Base-by-base conservation (phyloP, 345 rosid species). In the Geranium brycei region DNA sequence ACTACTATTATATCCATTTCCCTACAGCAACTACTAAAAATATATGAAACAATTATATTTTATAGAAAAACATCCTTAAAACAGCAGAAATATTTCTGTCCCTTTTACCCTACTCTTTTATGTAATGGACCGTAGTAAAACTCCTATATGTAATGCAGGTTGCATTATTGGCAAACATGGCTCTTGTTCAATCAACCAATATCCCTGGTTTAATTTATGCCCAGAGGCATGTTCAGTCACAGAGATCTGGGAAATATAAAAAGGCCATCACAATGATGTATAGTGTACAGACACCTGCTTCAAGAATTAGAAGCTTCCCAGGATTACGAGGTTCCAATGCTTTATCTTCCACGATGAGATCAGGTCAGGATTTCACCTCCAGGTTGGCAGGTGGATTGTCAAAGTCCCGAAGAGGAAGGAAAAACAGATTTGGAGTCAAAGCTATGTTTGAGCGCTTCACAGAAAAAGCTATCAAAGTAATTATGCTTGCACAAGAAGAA, bases 391-490 rank as follows among this genome's bases (percentile, higher is more conserved):
- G 59, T 68, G 4, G 77, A 8, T 57, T 73, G 30, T 80, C 82
- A 35, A 47, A 47, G 53, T 60, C 81, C 1, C 73, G 81, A 56
- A 81, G 72, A 63, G 82, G 69, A 51, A 88, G 64, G 69, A 81
- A 77, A 65, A 75, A 79, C 64, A 69, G 87, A 32, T 74, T 70
- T 74, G 81, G 73, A 4, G 62, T 83, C 31, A 83, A 77, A 71
- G 96, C 97, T 51, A 87, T 93, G 99, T 90, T 90, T 69, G 96
- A 93, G 81, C 83, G 97, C 30, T 93, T 89, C 70, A 90, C 99
- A 0, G 97, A 93, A 73, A 90, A 93, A 72, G 90, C 97, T 59
- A 90, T 93, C 62, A 90, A 93, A 82, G 99, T 90, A 19, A 90
- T 93, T 56, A 87, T 87, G 97, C 89, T 86, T 75, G 83, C 99